Percentiles rank a stretch among this genome's conserved stretches.
Conservation (phyloP, 83 land plant genomes). For the Picea mariana region DNA sequence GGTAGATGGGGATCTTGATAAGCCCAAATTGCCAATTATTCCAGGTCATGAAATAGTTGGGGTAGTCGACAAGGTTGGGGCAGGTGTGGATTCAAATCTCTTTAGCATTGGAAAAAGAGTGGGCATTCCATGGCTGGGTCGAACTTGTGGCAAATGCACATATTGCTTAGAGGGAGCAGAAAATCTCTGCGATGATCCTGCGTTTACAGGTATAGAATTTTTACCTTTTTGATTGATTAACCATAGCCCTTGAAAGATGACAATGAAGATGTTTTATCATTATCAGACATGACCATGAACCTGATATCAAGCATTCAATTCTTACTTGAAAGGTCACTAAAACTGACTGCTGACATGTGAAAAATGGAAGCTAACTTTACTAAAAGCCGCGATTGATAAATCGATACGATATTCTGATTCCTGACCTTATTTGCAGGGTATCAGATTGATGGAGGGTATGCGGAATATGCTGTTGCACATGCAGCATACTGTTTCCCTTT, state of each 20-base stretch:
- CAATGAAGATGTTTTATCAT: neutral
- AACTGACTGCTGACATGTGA: neutral
- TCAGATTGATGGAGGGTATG: constrained; percentile 32
- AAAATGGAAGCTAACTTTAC: neutral
- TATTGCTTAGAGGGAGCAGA: constrained; percentile 25
- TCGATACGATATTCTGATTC: neutral
- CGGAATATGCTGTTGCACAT: constrained; percentile 26
- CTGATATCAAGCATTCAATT: neutral
- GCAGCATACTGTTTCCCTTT: constrained; percentile 25
- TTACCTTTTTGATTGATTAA: constrained; percentile 6
- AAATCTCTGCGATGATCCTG: constrained; percentile 26
- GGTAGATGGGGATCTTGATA: constrained; percentile 28
- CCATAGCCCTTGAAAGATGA: neutral
- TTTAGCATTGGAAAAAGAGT: constrained; percentile 23
- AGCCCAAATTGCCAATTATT: constrained; percentile 30
- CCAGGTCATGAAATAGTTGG: constrained; percentile 30
- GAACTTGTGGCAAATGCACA: constrained; percentile 26
- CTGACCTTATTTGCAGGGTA: constrained; percentile 18
- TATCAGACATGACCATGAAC: neutral
- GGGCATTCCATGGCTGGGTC: constrained; percentile 31
- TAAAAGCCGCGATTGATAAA: neutral
- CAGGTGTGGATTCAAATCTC: constrained; percentile 15
- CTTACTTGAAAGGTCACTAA: neutral
- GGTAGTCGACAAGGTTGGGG: constrained; percentile 19
- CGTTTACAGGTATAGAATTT: constrained; percentile 16